phyloP scores from a whole-genome alignment of 1,284 basidiomycete genomes.

The Apiotrichum mycotoxinovorans region DNA sequence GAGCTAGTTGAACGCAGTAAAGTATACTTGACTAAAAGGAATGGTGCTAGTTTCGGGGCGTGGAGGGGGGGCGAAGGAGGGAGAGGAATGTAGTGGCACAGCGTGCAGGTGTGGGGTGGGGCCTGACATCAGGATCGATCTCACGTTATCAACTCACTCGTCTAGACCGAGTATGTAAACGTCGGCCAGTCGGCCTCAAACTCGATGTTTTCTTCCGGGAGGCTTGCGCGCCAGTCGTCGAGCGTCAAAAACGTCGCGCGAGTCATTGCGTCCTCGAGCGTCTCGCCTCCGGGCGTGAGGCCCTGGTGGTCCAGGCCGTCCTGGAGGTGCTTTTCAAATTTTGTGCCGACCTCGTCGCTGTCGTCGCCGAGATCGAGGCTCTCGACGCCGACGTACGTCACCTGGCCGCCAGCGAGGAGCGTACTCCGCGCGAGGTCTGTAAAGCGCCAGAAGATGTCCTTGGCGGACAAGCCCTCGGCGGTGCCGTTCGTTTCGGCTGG shows the following conservation, averaged over 20 bases:
- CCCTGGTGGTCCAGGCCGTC: not conserved
- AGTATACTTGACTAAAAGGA: too few relatives aligned
- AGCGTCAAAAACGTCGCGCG: not conserved
- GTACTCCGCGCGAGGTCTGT: not conserved
- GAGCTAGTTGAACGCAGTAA: too few relatives aligned
- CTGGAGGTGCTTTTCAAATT: conserved; percentile 1
- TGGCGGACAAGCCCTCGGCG: not conserved
- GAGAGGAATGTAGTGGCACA: too few relatives aligned
- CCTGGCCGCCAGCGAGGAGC: not conserved
- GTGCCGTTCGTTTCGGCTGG: not conserved
- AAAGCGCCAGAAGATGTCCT: not conserved
- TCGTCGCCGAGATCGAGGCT: not conserved
- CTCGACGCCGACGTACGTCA: not conserved
- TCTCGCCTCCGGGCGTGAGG: not conserved
- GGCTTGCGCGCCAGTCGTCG: not conserved
- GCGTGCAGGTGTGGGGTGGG: too few relatives aligned
- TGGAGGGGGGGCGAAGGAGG: too few relatives aligned
- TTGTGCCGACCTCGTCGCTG: not conserved
- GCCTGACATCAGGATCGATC: too few relatives aligned
- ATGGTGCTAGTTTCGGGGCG: too few relatives aligned
- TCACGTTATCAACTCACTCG: too few relatives aligned
- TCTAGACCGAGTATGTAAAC: not conserved
- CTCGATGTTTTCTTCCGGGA: conserved; percentile 1
- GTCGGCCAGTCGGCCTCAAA: conserved; percentile 4
- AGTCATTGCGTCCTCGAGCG: not conserved